Evolutionary conservation across 164 flowering plant species (phyloP).

Genomic region (Paratinospora sagittata): DNA sequence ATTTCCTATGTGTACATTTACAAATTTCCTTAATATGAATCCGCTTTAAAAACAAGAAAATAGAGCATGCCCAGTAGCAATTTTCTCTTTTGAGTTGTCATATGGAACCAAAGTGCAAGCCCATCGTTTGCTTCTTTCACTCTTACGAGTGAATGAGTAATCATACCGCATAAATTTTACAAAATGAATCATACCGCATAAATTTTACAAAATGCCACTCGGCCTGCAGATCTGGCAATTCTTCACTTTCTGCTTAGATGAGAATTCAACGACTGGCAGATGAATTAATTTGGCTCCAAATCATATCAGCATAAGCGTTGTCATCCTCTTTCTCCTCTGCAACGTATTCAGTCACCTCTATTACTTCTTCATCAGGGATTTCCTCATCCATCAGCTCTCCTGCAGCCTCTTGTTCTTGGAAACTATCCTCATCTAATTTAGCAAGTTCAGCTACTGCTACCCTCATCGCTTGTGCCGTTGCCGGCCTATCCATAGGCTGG

Average conservation of each 20-base stretch:
- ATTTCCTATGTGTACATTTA: too few relatives aligned
- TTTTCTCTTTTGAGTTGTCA: too few relatives aligned
- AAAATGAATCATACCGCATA: background rate
- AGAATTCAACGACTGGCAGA: constrained; percentile 23
- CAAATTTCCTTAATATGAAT: too few relatives aligned
- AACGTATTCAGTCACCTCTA: constrained; percentile 26
- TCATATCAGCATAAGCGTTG: constrained; percentile 57
- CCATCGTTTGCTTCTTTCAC: too few relatives aligned
- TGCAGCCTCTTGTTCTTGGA: constrained; percentile 9
- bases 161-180: background rate
- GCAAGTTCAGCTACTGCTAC: constrained; percentile 44
- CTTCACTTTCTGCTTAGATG: background rate
- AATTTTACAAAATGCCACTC: background rate
- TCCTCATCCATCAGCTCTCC: constrained; percentile 39
- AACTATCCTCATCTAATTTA: constrained; percentile 26
- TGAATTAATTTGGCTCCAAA: constrained; percentile 80
- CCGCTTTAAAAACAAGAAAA: too few relatives aligned
- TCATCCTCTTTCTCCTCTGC: constrained; percentile 59
- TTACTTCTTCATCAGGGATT: constrained; percentile 38
- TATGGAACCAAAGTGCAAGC: too few relatives aligned
- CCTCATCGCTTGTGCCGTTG: constrained; percentile 69
- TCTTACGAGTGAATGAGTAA: too few relatives aligned
- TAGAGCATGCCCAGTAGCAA: too few relatives aligned
- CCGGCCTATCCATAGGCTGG: constrained; percentile 51
- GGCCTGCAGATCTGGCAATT: background rate